Percentiles rank a stretch among this genome's conserved stretches.
Evolutionary conservation across 352 stramenopile genomes (phyloP).

Genomic region (Pythium brassicae): DNA sequence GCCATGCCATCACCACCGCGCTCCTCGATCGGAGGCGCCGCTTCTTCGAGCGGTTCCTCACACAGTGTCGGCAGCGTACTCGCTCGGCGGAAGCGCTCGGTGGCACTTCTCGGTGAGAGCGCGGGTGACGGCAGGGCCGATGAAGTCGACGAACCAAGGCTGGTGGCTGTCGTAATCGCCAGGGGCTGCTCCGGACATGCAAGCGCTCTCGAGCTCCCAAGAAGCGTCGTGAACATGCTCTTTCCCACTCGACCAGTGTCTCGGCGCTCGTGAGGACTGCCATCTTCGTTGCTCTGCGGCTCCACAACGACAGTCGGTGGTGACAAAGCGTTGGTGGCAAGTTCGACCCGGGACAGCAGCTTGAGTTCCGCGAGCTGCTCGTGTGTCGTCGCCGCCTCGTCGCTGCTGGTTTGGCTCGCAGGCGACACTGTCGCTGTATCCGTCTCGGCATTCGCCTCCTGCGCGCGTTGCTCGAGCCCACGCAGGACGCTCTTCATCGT

Average conservation of each 20-base stretch:
- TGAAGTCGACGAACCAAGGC: neutral
- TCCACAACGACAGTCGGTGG: neutral
- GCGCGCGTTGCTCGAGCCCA: neutral
- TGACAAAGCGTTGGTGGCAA: neutral
- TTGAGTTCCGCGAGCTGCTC: constrained; percentile 6
- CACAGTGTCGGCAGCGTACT: constrained; percentile 6
- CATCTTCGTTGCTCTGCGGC: neutral
- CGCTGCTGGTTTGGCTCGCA: neutral
- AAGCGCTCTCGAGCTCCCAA: neutral
- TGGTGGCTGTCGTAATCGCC: neutral
- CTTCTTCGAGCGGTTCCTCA: constrained; percentile 8
- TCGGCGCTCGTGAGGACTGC: neutral
- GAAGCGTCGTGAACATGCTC: constrained; percentile 10
- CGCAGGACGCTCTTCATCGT: constrained; percentile 7
- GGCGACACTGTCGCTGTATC: neutral
- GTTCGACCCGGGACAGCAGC: constrained; percentile 1
- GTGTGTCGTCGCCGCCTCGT: neutral
- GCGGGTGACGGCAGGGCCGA: neutral
- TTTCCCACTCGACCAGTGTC: constrained; percentile 5
- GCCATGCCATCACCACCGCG: neutral
- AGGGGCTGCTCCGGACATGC: neutral
- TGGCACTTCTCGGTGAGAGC: neutral
- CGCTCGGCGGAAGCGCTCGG: constrained; percentile 6
- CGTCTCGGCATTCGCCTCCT: neutral
- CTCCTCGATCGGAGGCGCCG: neutral